Base-by-base conservation (phyloP, 2,329 filamentous ascomycete species). In the Fusarium succisae region DNA sequence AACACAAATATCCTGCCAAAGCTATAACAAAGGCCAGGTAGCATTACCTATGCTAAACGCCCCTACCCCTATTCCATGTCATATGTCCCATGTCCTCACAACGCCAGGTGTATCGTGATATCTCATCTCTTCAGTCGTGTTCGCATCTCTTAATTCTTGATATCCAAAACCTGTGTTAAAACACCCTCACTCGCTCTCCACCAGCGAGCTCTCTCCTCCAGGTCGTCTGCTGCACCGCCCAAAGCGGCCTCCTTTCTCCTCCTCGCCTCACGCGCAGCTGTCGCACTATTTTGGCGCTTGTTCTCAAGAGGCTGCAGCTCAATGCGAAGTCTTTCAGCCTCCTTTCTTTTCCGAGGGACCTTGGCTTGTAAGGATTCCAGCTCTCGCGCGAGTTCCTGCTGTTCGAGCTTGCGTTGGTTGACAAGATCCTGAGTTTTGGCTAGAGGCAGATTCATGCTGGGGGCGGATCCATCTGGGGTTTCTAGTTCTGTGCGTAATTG, bases 201-300 rank as follows among this genome's bases (percentile, higher is more conserved):
- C 93, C 93, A 96, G 74, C 93, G 86, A 11, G 92, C 93, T 76
- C 91, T 88, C 81, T 93, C 91, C 80, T 95, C 93, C 38, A 95
- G 81, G 77, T 95, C 92, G 76, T 94, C 93, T 22, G 90, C 89
- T 47, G 91, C 89, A 11, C 91, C 92, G 10, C 90, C 89, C 13
- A 91, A 83, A 14, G 90, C 87, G 17, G 87, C 87, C 77, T 94
- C 92, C 80, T 91, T 92, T 76, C 92, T 87, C 78, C 90, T 86
- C 80, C 87, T 88, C 18, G 93, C 93, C 77, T 95, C 93, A 74
- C 86, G 89, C n/a, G 93, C 93, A 22, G 92, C 91, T 30, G 89
- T 86, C 38, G 88, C 88, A 70, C 89, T 91, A 56, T 88, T 91
- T 69, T 90, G 87, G 76, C 90, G 89, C 81, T 91, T 92, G 51